These are phyloP conservation scores for Purpureocillium takamizusanense DNA, from an alignment of 2,329 filamentous ascomycete species.

Conservation along the genomic window DNA sequence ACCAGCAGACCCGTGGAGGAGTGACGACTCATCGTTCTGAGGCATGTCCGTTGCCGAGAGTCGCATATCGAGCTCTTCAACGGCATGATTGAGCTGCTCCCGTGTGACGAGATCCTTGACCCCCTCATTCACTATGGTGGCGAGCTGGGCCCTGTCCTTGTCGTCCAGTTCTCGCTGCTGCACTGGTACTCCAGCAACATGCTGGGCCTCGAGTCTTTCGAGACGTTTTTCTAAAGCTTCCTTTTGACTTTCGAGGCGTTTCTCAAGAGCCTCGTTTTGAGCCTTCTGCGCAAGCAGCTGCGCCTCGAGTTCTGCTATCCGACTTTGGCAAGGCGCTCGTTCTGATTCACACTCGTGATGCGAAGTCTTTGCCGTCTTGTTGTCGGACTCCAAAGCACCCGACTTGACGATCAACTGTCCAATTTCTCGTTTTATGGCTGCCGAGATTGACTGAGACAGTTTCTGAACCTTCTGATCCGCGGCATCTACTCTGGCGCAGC, in stretches of 20 bases:
- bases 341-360: slow-evolving; percentile 3
- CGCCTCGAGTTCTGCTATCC: slow-evolving; percentile 4
- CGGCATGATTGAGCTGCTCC: slow-evolving; percentile 1
- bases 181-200: background rate
- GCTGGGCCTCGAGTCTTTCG: slow-evolving; percentile 4
- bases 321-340: background rate
- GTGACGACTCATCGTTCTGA: background rate
- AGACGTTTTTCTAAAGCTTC: slow-evolving; percentile 14
- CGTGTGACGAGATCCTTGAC: background rate
- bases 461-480: slow-evolving; percentile 5
- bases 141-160: background rate
- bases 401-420: too few species aligned
- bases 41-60: background rate
- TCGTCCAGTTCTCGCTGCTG: background rate
- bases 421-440: too few species aligned
- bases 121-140: background rate
- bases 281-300: slow-evolving; percentile 3
- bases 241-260: slow-evolving; percentile 4
- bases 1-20: background rate
- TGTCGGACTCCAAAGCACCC: too few species aligned
- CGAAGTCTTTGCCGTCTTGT: background rate
- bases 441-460: background rate
- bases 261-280: slow-evolving; percentile 12
- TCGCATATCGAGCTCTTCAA: slow-evolving; percentile 4
- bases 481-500: slow-evolving; percentile 3